Conservation (phyloP, 768 basidiomycete genomes). For the Fibroporia radiculosa region DNA sequence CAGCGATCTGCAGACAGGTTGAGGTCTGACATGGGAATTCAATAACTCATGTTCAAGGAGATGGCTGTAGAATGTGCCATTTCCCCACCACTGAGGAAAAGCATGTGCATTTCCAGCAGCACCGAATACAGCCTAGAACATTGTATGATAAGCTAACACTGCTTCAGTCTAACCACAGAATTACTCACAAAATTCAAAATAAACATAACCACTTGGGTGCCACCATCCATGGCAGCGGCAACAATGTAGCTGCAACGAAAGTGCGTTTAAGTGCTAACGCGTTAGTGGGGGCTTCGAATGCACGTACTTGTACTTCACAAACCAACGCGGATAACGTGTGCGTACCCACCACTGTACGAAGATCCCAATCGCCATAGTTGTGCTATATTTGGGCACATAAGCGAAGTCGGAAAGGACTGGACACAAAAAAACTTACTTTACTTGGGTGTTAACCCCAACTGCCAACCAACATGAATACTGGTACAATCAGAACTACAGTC, state of each 20-base stretch:
- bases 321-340: conserved; percentile 30
- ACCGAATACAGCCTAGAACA: conserved; percentile 19
- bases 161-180: conserved; percentile 81
- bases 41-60: too few relatives aligned
- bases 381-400: conserved; percentile 1
- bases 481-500: neutral
- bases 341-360: conserved; percentile 41
- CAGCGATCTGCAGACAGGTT: conserved; percentile 20
- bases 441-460: conserved; percentile 50
- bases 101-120: conserved; percentile 19
- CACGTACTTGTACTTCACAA: conserved; percentile 19
- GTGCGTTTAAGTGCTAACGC: neutral
- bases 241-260: conserved; percentile 27
- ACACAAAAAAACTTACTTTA: conserved; percentile 24
- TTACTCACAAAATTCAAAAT: conserved; percentile 41
- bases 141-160: conserved; percentile 17
- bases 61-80: conserved; percentile 9
- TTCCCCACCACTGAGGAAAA: conserved; percentile 23
- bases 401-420: neutral
- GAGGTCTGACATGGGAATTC: conserved; percentile 6
- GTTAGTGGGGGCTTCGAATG: neutral
- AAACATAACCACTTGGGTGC: conserved; percentile 30
- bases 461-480: conserved; percentile 36
- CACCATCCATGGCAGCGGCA: conserved; percentile 31
- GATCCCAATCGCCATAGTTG: conserved; percentile 35